Evolutionary conservation across 768 basidiomycete genomes (phyloP), one percentile per base, ranked within the genome.

Genomic region (Goffeauzyma gilvescens): DNA sequence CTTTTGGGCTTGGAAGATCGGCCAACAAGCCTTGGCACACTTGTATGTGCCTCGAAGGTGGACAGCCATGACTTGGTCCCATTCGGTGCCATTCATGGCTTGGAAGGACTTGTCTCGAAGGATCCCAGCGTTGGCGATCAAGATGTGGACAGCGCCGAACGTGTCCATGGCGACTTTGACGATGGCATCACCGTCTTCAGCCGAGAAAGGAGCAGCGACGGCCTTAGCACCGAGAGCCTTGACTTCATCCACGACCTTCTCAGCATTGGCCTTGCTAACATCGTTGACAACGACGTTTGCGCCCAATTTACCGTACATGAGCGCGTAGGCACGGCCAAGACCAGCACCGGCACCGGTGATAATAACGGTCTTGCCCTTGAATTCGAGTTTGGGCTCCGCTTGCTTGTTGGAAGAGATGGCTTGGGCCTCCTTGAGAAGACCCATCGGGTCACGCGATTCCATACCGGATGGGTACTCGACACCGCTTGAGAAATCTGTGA

Each of bases 211-310:
- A 4, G 75, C 82, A 27, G 85, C 69, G 8, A 70, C 71, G 5
- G 90, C 90, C 60, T 87, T 83, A 4, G 85, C 93, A 27, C 90
- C 89, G 50, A 75, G n/a, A 23, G 26, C 73, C 47, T 73, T 71
- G 45, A 96, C 74, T 59, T 95, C 87, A n/a, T 78, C 73, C 14
- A 84, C 85, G 2, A 96, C 87, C 6, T 72, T 66, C 17, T 75
- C 74, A 6, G 87, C 87, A 2, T 73, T 78, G 53, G 86, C 82
- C 57, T 78, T 79, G 59, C 72, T 85, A 35, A 95, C 78, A 55
- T 98, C 93, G 60, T 96, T 98, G 32, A 96, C 75, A 33, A 96
- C 81, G 24, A 98, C 82, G 54, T 93, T 93, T 8, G 86, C 90
- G n/a, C 93, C 90, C 7, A 89, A 75, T 41, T 73, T 76, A 20